phyloP scores from a whole-genome alignment of 805 yeast species.

The Schizosaccharomyces pombe region DNA sequence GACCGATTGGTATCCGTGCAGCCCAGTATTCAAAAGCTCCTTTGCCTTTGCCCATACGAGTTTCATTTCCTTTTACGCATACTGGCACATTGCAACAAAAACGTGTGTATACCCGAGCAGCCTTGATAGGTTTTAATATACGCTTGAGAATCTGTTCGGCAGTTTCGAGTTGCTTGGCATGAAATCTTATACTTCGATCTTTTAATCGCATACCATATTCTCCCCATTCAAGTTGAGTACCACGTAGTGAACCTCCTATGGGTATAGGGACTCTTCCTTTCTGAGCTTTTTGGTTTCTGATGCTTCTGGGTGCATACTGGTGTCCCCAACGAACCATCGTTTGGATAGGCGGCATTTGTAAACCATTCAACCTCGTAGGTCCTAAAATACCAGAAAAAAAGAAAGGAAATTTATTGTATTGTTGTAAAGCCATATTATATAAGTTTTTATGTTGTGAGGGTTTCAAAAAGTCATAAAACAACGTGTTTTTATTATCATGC shows the following conservation, averaged over 20 bases:
- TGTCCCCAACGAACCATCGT: not conserved
- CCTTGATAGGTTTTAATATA: constrained; percentile 42
- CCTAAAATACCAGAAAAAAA: not conserved
- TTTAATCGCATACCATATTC: constrained; percentile 66
- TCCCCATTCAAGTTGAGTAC: constrained; percentile 63
- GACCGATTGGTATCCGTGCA: constrained; percentile 85
- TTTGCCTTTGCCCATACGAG: constrained; percentile 99
- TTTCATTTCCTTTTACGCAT: constrained; percentile 89
- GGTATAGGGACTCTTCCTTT: constrained; percentile 89
- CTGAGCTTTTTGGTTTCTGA: constrained; percentile 33
- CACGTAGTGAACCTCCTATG: constrained; percentile 67
- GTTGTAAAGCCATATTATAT: too few relatives aligned
- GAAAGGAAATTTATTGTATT: too few relatives aligned
- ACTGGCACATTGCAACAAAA: constrained; percentile 70
- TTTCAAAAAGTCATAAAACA: too few relatives aligned
- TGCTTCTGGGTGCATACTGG: constrained; percentile 3
- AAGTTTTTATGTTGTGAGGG: too few relatives aligned
- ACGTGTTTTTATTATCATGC: too few relatives aligned
- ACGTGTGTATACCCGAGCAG: constrained; percentile 57
- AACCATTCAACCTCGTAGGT: not conserved
- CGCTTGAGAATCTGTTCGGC: constrained; percentile 75
- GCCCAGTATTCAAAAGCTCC: constrained; percentile 97
- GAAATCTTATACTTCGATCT: constrained; percentile 65
- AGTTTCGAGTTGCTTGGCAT: constrained; percentile 72
- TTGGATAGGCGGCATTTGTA: too few relatives aligned